These are phyloP conservation scores for Tolypocladium guangdongense DNA, from an alignment of 2,329 filamentous ascomycete species.

Conservation along the genomic window DNA sequence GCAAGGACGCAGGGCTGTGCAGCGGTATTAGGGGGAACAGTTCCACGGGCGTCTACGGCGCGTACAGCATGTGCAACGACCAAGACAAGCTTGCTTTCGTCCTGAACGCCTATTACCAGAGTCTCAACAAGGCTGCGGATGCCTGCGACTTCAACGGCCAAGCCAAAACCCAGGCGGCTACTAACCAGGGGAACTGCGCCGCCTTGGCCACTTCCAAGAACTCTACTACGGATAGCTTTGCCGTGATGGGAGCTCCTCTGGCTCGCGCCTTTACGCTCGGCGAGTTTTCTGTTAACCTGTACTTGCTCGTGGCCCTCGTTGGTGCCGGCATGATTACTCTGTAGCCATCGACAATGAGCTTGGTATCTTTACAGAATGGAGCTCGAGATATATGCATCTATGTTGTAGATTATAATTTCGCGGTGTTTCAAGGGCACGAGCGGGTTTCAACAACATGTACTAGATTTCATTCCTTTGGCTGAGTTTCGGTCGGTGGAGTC, in stretches of 20 bases:
- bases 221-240: neutral
- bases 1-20: slow-evolving; percentile 44
- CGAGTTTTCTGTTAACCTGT: neutral
- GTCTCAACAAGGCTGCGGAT: slow-evolving; percentile 33
- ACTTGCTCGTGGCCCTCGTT: neutral
- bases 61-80: slow-evolving; percentile 66
- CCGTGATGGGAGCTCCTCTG: neutral
- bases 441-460: neutral
- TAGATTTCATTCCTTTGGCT: no score
- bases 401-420: neutral
- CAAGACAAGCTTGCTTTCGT: slow-evolving; percentile 63
- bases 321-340: neutral
- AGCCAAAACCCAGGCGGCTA: slow-evolving; percentile 42
- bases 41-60: slow-evolving; percentile 48
- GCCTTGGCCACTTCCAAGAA: neutral
- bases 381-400: neutral
- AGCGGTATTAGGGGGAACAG: slow-evolving; percentile 46
- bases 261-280: neutral
- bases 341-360: neutral
- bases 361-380: neutral
- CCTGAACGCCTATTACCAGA: slow-evolving; percentile 61
- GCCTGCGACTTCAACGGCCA: slow-evolving; percentile 64
- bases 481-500: no score
- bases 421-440: neutral
- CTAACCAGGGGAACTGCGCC: neutral